Percentiles rank a stretch among this genome's conserved stretches.
Conservation (phyloP, 2,329 filamentous ascomycete species). For the Calonectria multiphialidica region DNA sequence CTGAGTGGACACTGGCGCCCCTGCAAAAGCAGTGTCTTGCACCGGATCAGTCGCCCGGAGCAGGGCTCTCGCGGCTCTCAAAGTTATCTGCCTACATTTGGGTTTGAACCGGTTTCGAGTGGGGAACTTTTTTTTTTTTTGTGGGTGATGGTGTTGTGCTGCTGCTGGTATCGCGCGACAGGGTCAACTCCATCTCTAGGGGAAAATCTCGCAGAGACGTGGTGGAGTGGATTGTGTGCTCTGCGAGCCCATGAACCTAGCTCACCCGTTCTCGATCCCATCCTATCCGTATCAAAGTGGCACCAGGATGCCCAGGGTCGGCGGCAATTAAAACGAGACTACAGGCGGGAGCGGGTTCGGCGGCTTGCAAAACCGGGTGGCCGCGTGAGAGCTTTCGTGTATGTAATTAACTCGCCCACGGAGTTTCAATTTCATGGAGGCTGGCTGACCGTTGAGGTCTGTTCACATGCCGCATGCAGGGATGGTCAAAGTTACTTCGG, state of each 20-base stretch:
- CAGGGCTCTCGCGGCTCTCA: conserved; percentile 30
- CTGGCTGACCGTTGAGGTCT: conserved; percentile 22
- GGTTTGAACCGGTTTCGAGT: conserved; percentile 27
- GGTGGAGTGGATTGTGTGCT: conserved; percentile 32
- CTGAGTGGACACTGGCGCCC: conserved; percentile 24
- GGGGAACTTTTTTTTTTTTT: conserved; percentile 20
- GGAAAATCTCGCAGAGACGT: conserved; percentile 30
- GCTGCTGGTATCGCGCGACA: conserved; percentile 18
- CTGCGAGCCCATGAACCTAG: conserved; percentile 24
- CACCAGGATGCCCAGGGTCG: conserved; percentile 31
- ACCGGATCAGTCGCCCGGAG: conserved; percentile 23
- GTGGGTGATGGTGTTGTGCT: conserved; percentile 24
- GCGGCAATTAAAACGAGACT: conserved; percentile 35
- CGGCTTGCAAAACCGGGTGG: conserved; percentile 19
- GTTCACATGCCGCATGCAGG: conserved; percentile 13
- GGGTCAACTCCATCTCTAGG: conserved; percentile 19
- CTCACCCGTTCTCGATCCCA: conserved; percentile 30
- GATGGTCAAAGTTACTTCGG: conserved; percentile 21
- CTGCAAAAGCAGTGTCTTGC: conserved; percentile 30
- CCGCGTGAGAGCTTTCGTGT: conserved; percentile 21
- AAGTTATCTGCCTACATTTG: conserved; percentile 31
- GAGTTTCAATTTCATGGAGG: conserved; percentile 27
- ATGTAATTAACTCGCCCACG: conserved; percentile 29
- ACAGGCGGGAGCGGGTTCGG: conserved; percentile 25
- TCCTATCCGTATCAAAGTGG: conserved; percentile 31